Evolutionary conservation across 345 rosid species (phyloP), one percentile per base, ranked within the genome.

Genomic region (Camelina laxa): DNA sequence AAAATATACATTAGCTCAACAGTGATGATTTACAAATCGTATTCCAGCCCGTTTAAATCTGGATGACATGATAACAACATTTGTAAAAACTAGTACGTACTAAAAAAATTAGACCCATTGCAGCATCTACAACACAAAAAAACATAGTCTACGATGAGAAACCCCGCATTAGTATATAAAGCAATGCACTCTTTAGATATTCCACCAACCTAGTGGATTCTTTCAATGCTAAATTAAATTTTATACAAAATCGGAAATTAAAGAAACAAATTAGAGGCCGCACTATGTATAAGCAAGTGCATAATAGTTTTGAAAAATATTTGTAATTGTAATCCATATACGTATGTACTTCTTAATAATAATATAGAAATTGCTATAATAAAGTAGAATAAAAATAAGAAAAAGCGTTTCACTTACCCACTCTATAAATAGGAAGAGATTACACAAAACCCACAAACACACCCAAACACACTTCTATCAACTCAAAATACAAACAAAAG

Each of bases 361-460:
- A 33, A 69, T 17, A 9, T 14, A 12, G 5, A 30, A 48, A 61
- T 22, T 62, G 54, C 12, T 24, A 31, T 24, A 41, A 39, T 31
- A 12, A 39, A 53, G 20, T 55, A 64, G 14, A 75, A 75, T 5
- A 75, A 27, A 27, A 17, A 31, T 20, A 53, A 17, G 30, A 39
- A 35, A 33, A 77, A 57, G n/a, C 53, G n/a, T 6, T 75, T 78
- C 70, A 16, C 67, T 39, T 55, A 11, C 58, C 61, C 47, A 58
- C 74, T 75, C 90, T 91, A 91, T 91, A 91, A 86, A 89, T 83
- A 58, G 75, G 31, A 69, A 76, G 80, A 36, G 33, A 41, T 20
- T 20, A 2, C 72, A 42, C 17, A n/a, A 20, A 68, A 53, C 42
- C 47, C 81, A 50, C 63, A 72, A 72, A 50, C 53, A 72, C 60